Base-by-base conservation (phyloP, 495 filamentous ascomycete species). In the Penicillium lividum region DNA sequence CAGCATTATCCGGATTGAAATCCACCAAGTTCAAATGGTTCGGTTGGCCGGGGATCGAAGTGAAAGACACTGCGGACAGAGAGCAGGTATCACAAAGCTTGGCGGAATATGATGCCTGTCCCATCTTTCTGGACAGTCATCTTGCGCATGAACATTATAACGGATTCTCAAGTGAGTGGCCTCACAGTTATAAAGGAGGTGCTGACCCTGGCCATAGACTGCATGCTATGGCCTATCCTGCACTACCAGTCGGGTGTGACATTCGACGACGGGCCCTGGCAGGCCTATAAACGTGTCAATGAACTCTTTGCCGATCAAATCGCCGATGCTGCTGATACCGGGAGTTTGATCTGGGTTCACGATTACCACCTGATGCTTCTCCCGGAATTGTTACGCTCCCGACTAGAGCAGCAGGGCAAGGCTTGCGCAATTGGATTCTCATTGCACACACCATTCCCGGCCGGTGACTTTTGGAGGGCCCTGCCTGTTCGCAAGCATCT, bases 281-380 rank as follows among this genome's bases (percentile, higher is more conserved):
- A 84, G 22, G 91, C 92, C 40, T 98, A 98, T 78, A 79, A 80
- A 50, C 85, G 91, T 58, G 93, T 93, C 18, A 98, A 97, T 64
- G 82, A 84, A 45, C 70, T 92, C 15, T 98, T 98, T 63, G 93
- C 93, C 22, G 87, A 90, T 71, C 79, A 83, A 0, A 82, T 98
- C 54, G 80, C 85, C 7, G 81, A 85, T 50, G 82, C 88, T 58
- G 88, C 92, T 0, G 78, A 88, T 60, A 85, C 89, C 53, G 91
- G 90, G 40, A 89, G 93, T 62, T 69, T 96, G 44, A 87, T 98
- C 66, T 98, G 93, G 93, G 87, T 98, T 0, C 93, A 98, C 69
- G 93, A 98, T 70, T 98, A 97, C 70, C 93, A 98, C 73, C 77
- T 97, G 51, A 93, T 98, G 89, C 83, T 98, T 3, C 76, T 98